These are phyloP conservation scores for Aspergillus olivimuriae DNA, from an alignment of 495 filamentous ascomycete genomes.

Conservation along the genomic window DNA sequence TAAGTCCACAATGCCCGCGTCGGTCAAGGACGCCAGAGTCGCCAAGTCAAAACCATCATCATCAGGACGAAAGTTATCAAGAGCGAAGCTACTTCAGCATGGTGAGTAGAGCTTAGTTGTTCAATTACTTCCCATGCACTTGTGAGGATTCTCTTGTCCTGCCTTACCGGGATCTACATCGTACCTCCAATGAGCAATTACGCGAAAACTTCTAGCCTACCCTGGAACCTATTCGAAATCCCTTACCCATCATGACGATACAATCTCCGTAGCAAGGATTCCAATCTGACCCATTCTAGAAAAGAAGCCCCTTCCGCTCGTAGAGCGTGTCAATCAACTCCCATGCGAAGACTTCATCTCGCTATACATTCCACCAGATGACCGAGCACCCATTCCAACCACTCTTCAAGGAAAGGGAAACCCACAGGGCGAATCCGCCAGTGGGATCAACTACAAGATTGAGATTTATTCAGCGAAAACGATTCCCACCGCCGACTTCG, in stretches of 20 bases:
- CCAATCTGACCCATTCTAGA: conserved; percentile 7
- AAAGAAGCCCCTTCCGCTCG: conserved; percentile 21
- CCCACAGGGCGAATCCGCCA: too few relatives aligned
- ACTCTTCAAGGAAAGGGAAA: too few relatives aligned
- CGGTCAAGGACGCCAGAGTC: conserved; percentile 20
- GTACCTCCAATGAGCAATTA: too few relatives aligned
- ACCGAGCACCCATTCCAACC: conserved; percentile 5
- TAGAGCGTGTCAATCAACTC: conserved; percentile 39
- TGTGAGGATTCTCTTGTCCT: not conserved
- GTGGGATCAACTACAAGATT: conserved; percentile 7
- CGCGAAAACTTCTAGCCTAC: too few relatives aligned
- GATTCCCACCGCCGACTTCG: conserved; percentile 47
- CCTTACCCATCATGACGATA: too few relatives aligned
- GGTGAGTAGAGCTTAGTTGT: not conserved
- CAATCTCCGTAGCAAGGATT: not conserved
- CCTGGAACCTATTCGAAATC: too few relatives aligned
- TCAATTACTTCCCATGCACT: not conserved
- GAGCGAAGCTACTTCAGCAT: not conserved
- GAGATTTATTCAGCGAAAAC: conserved; percentile 40
- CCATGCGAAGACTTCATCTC: conserved; percentile 27
- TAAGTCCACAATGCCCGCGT: conserved; percentile 12
- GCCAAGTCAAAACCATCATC: conserved; percentile 13
- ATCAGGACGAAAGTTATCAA: conserved; percentile 11
- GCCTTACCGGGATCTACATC: too few relatives aligned
- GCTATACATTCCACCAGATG: conserved; percentile 19